A percentile compares a stretch with the other conserved stretches of the same genome.
These are phyloP conservation scores for Anthracocystis panici-leucophaei DNA, from an alignment of 1,284 basidiomycete genomes.

Conservation along the genomic window DNA sequence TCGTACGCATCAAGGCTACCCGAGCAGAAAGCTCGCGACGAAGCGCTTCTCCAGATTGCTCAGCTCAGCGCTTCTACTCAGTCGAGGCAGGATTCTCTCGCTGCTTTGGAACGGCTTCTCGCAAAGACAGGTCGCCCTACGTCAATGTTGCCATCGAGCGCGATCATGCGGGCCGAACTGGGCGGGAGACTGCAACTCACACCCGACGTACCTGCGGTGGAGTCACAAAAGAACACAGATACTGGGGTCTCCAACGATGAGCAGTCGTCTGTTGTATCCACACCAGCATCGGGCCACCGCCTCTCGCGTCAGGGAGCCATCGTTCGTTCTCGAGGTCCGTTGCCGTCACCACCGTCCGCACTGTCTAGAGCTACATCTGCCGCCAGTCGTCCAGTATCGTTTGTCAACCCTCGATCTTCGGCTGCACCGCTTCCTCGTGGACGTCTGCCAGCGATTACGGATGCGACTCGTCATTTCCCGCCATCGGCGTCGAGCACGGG, in stretches of 20 bases:
- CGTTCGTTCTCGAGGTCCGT: constrained; percentile 16
- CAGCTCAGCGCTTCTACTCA: constrained; percentile 29
- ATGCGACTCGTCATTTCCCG: constrained; percentile 62
- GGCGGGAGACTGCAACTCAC: constrained; percentile 13
- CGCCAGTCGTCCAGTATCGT: constrained; percentile 39
- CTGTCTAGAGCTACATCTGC: constrained; percentile 25
- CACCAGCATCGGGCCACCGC: constrained; percentile 6
- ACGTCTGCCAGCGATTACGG: constrained; percentile 58
- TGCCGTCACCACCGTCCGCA: constrained; percentile 12
- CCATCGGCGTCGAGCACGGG: constrained; percentile 37
- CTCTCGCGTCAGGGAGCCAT: constrained; percentile 44
- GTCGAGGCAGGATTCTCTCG: constrained; percentile 44
- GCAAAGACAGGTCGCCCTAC: constrained; percentile 36
- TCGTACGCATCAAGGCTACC: constrained; percentile 10
- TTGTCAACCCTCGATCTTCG: constrained; percentile 53
- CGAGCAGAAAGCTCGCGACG: constrained; percentile 41
- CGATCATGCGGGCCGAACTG: constrained; percentile 23
- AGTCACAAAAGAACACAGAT: background rate
- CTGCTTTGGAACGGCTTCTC: constrained; percentile 48
- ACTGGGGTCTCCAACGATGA: background rate
- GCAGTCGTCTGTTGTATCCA: background rate
- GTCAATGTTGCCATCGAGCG: constrained; percentile 27
- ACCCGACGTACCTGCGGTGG: background rate
- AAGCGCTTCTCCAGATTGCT: constrained; percentile 53
- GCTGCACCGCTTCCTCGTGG: constrained; percentile 56